These are phyloP conservation scores for Coelastrella sp. DNA, from an alignment of 139 green algal species.

Conservation along the genomic window DNA sequence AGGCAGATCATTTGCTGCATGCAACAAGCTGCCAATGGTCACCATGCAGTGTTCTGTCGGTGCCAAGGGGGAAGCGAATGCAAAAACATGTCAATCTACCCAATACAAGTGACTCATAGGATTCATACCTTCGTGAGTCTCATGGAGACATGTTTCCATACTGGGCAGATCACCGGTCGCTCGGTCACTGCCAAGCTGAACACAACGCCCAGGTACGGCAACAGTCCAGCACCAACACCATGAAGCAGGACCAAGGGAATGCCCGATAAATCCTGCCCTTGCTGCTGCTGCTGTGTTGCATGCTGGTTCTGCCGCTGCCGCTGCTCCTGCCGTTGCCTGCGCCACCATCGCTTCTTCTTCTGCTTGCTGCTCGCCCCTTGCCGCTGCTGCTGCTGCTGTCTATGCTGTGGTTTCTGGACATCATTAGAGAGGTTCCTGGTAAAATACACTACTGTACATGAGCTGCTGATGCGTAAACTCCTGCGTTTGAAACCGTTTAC, in stretches of 20 bases:
- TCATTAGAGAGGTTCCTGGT: not conserved
- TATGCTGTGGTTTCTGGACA: too few relatives aligned
- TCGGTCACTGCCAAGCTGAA: constrained; percentile 17
- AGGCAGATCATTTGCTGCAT: not conserved
- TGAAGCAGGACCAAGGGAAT: constrained; percentile 33
- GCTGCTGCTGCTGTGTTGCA: not conserved
- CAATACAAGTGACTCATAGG: too few relatives aligned
- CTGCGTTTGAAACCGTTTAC: constrained; percentile 40
- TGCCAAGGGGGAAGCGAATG: too few relatives aligned
- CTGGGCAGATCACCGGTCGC: constrained; percentile 32
- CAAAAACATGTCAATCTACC: too few relatives aligned
- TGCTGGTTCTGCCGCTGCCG: not conserved
- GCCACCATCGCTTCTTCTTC: not conserved
- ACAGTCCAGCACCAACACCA: constrained; percentile 42
- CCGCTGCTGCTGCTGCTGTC: constrained; percentile 27
- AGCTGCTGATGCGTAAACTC: not conserved
- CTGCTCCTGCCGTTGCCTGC: not conserved
- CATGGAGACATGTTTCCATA: constrained; percentile 41
- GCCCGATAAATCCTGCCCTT: not conserved
- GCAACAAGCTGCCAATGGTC: not conserved
- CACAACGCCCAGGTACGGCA: constrained; percentile 40
- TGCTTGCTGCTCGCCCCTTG: not conserved
- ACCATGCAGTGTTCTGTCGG: too few relatives aligned
- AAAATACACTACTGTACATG: constrained; percentile 2
- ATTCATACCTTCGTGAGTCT: constrained; percentile 15